Base-by-base conservation (phyloP, 2,329 filamentous ascomycete species). In the Fusarium luffae region DNA sequence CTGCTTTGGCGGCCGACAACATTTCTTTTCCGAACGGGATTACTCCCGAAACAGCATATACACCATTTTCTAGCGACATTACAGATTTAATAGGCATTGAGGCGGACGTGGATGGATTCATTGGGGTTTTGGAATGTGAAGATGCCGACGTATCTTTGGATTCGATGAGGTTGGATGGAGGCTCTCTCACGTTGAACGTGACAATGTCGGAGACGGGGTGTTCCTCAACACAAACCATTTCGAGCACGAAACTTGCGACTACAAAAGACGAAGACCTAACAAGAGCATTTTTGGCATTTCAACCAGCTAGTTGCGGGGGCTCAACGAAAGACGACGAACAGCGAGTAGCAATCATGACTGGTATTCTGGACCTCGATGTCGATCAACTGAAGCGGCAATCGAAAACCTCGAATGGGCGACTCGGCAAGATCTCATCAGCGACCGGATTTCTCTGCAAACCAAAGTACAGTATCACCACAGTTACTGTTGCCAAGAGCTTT, bases 71-170 rank as follows among this genome's bases (percentile, higher is more conserved):
- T 13, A 67, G 65, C 43, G 61, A 76, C 19, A 49, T 75, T 16
- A 55, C 72, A 68, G 19, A 77, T 69, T 18, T 71, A 23, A 21
- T 58, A 19, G 69, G 74, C 16, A 54, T 81, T 11, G 70, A 69
- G 18, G 77, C 79, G 7, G 74, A 68, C 1, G 79, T 82, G 2
- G 75, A 81, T 28, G 80, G 80, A 7, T 79, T 82, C 18, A 66
- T 74, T 7, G 73, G 74, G 7, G 68, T 68, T 0, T 66, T 82
- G 7, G 74, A 76, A 1, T 82, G 81, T 32, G 71, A 77, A 16
- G 44, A 64, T 12, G 79, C 77, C 2, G 37, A 55, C 18, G 50
- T 75, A 18, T 61, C 66, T 7, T 44, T 81, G 10, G 70, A 70
- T 2, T 70, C 71, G 3, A 57, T 79, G 6, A 66, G 72, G 54